These are phyloP conservation scores for Sarcodon sp. DNA, from an alignment of 768 basidiomycete species.

Conservation along the genomic window DNA sequence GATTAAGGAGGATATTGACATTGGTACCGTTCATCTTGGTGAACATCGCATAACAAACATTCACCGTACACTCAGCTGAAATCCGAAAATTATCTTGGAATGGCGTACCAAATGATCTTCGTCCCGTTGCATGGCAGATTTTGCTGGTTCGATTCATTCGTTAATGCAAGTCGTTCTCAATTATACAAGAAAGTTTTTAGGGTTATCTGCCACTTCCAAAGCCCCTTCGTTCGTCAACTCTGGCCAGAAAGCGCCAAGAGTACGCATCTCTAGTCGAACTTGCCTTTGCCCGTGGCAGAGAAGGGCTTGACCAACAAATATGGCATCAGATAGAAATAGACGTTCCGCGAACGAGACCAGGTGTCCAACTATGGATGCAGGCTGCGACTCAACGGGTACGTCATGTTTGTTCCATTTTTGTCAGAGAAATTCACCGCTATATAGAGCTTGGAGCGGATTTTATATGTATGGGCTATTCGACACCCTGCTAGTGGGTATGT, in stretches of 20 bases:
- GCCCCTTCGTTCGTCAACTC: conserved; percentile 57
- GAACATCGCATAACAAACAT: neutral
- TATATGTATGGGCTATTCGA: conserved; percentile 98
- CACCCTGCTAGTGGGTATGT: conserved; percentile 99
- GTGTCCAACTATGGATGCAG: conserved; percentile 86
- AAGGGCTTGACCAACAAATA: conserved; percentile 87
- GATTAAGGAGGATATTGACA: conserved; percentile 64
- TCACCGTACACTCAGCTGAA: conserved; percentile 36
- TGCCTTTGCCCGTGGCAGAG: conserved; percentile 77
- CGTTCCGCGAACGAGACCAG: conserved; percentile 90
- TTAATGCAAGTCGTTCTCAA: neutral
- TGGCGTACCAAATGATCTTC: conserved; percentile 78
- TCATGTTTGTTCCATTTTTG: conserved; percentile 5
- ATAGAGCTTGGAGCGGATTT: conserved; percentile 85
- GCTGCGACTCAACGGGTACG: conserved; percentile 78
- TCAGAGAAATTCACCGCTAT: conserved; percentile 6
- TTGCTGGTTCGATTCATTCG: conserved; percentile 50
- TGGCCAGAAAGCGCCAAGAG: conserved; percentile 86
- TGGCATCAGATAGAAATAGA: conserved; percentile 99
- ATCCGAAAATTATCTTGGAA: conserved; percentile 91
- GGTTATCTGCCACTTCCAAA: conserved; percentile 86
- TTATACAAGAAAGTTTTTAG: conserved; percentile 25
- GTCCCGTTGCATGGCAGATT: conserved; percentile 90
- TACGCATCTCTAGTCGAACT: conserved; percentile 83
- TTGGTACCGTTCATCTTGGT: conserved; percentile 36